These are phyloP conservation scores for Colletotrichum paranaense DNA, from an alignment of 2,329 filamentous ascomycete species.

Conservation along the genomic window DNA sequence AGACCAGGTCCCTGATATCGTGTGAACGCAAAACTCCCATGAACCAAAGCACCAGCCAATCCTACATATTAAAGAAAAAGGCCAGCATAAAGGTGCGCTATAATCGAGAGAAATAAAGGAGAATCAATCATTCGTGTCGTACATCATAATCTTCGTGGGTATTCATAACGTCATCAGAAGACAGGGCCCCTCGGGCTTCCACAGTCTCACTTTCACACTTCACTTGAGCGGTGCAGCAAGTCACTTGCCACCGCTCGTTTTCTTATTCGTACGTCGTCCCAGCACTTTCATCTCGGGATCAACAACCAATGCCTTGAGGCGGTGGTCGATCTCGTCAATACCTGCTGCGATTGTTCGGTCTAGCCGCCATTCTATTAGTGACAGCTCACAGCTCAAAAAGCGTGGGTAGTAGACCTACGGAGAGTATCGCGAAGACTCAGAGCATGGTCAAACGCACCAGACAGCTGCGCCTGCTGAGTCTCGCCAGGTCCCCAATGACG, in stretches of 20 bases:
- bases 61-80: too few relatives aligned
- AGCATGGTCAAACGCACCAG: not conserved
- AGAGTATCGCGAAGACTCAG: slow-evolving; percentile 44
- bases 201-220: too few relatives aligned
- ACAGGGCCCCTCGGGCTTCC: too few relatives aligned
- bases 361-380: not conserved
- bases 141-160: too few relatives aligned
- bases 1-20: too few relatives aligned
- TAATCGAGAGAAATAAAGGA: too few relatives aligned
- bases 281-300: slow-evolving; percentile 33
- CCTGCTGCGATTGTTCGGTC: slow-evolving; percentile 9
- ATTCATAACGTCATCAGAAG: too few relatives aligned
- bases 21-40: too few relatives aligned
- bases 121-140: too few relatives aligned
- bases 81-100: too few relatives aligned
- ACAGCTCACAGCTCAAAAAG: not conserved
- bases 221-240: not conserved
- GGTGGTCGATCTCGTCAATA: slow-evolving; percentile 2
- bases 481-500: not conserved
- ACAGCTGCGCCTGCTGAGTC: slow-evolving; percentile 3
- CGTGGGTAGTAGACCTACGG: slow-evolving; percentile 43
- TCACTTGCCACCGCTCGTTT: not conserved
- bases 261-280: slow-evolving; percentile 5
- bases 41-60: too few relatives aligned
- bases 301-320: slow-evolving; percentile 26